phyloP scores from a whole-genome alignment of 495 filamentous ascomycete species.

The Talaromyces wortmannii region DNA sequence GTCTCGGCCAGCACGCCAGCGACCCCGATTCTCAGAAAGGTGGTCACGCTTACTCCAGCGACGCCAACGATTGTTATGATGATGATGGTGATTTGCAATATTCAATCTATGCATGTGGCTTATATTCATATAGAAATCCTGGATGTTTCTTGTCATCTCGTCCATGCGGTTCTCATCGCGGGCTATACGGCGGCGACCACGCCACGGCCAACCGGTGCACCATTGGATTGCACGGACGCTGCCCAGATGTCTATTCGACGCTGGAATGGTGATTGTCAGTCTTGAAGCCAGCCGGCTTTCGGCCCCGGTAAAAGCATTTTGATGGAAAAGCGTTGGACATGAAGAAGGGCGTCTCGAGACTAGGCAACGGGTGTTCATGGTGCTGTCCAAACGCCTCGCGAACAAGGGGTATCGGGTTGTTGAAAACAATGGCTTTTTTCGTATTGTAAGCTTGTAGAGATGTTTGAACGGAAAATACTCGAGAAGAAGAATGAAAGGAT shows the following conservation, averaged over 20 bases:
- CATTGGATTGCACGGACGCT: background rate
- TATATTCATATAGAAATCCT: background rate
- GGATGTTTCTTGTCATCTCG: background rate
- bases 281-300: background rate
- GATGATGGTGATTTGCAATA: too few species aligned
- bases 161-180: background rate
- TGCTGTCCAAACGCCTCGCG: background rate
- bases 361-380: background rate
- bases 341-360: background rate
- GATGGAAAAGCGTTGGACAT: background rate
- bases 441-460: too few species aligned
- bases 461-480: too few species aligned
- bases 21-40: background rate
- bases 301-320: background rate
- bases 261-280: background rate
- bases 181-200: background rate
- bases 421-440: background rate
- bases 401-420: background rate
- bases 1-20: background rate
- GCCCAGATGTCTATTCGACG: background rate
- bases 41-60: background rate
- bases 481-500: too few species aligned
- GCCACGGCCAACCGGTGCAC: background rate
- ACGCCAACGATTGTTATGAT: too few species aligned
- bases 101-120: background rate